Base-by-base conservation (phyloP, 2,329 filamentous ascomycete genomes). In the Ophiocordyceps sinensis region DNA sequence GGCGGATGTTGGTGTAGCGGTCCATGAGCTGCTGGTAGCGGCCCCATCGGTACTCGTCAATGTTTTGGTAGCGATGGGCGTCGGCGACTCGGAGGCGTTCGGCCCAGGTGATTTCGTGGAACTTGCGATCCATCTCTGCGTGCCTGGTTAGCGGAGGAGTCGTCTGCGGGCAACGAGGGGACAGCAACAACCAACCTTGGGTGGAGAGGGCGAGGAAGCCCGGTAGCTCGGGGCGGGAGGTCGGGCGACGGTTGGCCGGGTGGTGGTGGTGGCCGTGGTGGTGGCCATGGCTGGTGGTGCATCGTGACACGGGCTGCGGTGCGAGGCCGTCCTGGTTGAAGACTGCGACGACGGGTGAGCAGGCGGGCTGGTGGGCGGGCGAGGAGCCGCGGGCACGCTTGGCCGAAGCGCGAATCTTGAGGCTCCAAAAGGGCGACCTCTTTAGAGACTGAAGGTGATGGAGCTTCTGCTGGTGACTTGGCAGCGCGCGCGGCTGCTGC, bases 1-100 rank as follows among this genome's bases (percentile, higher is more conserved):
- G 86, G 56, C 88, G 82, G 47, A 98, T 85, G 55, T 96, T 94
- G 41, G 70, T 60, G 62, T 96, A 98, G 42, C 91, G 79, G 60
- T 96, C 93, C 49, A 89, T 63, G 28, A 50, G 44, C 39, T 62
- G 61, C 43, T 59, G 59, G 42, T 55, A 62, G 19, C 52, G 50
- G 7, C 51, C 50, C 62, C 62, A 65, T 47, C 49, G 58, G 40
- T 48, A 53, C 19, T 60, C 52, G 8, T 52, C 44, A 19, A 53
- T 47, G 36, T 41, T 44, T 12, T 60, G 55, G 54, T 66, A 65
- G 41, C 58, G 55, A 10, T 53, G 42, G 19, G 63, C 60, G 41
- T 62, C 62, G 26, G 62, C 51, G 7, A 69, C 44, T 34, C 73
- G 68, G 21, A 65, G 55, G 36, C 69, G 66, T 52, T 77, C 73